Evolutionary conservation across 306 rosid species (phyloP).

Genomic region (Fagus crenata): DNA sequence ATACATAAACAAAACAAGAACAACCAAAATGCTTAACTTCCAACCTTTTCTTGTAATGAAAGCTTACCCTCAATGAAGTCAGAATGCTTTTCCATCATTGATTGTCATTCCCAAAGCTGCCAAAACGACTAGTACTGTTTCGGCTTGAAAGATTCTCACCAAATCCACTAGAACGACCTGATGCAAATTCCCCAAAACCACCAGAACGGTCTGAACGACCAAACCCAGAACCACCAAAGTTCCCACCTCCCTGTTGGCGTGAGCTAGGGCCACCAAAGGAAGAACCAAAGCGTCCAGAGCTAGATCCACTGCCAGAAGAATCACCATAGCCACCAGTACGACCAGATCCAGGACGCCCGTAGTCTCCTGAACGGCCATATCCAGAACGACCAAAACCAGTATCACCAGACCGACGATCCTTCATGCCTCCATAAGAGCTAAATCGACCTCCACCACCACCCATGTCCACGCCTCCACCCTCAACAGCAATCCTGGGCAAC

Average conservation of each 20-base stretch:
- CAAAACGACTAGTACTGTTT: conserved; percentile 26
- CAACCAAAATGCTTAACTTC: background rate
- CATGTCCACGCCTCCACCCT: conserved; percentile 46
- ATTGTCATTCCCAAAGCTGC: conserved; percentile 35
- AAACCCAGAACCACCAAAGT: conserved; percentile 45
- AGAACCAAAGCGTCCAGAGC: conserved; percentile 44
- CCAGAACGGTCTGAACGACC: conserved; percentile 39
- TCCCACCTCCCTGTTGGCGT: conserved; percentile 49
- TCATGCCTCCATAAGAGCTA: conserved; percentile 44
- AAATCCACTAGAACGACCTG: conserved; percentile 27
- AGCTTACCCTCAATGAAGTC: conserved; percentile 17
- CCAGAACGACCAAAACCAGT: conserved; percentile 45
- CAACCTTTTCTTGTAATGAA: conserved; percentile 7
- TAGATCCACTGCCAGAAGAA: conserved; percentile 44
- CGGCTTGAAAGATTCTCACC: conserved; percentile 30
- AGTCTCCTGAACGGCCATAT: conserved; percentile 38
- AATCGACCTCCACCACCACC: conserved; percentile 53
- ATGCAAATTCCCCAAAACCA: conserved; percentile 40
- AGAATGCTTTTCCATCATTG: conserved; percentile 35
- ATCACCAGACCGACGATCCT: conserved; percentile 46
- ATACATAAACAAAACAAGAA: background rate
- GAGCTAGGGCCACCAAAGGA: conserved; percentile 45
- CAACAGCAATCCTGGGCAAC: conserved; percentile 74
- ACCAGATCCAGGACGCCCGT: conserved; percentile 45
- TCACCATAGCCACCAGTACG: conserved; percentile 41